phyloP scores from a whole-genome alignment of 2,329 filamentous ascomycete genomes.

The Pseudogymnoascus sp. region DNA sequence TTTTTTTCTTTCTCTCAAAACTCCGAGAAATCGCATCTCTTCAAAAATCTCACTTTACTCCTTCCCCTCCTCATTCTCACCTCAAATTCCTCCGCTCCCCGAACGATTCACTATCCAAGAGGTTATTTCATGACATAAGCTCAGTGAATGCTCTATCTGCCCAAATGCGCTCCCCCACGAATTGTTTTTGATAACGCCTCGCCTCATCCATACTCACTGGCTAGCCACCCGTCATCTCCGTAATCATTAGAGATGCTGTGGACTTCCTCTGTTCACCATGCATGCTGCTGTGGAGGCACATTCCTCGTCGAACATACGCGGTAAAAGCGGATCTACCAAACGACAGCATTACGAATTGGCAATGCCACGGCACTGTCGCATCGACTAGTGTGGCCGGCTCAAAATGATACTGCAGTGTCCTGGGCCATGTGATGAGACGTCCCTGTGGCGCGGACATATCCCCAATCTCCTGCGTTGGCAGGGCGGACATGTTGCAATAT shows the following conservation, averaged over 20 bases:
- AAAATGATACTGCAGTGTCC: conserved; percentile 40
- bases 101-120: too few species aligned
- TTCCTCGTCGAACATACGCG: conserved; percentile 43
- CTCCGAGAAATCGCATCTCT: too few species aligned
- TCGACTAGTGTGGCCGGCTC: conserved; percentile 43
- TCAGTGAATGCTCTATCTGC: not conserved
- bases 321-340: conserved; percentile 47
- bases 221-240: not conserved
- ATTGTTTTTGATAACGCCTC: not conserved
- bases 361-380: conserved; percentile 50
- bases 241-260: not conserved
- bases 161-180: not conserved
- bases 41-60: too few species aligned
- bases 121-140: not conserved
- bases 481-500: conserved; percentile 14
- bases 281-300: conserved; percentile 40
- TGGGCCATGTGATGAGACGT: conserved; percentile 38
- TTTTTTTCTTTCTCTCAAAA: too few species aligned
- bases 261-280: conserved; percentile 31
- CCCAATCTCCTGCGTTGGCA: conserved; percentile 33
- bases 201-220: not conserved
- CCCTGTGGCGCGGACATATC: conserved; percentile 30
- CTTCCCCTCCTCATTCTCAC: too few species aligned
- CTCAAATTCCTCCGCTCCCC: too few species aligned
- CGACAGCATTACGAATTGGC: conserved; percentile 48